Conservation (phyloP, 1,284 basidiomycete species). For the Grifola frondosa region DNA sequence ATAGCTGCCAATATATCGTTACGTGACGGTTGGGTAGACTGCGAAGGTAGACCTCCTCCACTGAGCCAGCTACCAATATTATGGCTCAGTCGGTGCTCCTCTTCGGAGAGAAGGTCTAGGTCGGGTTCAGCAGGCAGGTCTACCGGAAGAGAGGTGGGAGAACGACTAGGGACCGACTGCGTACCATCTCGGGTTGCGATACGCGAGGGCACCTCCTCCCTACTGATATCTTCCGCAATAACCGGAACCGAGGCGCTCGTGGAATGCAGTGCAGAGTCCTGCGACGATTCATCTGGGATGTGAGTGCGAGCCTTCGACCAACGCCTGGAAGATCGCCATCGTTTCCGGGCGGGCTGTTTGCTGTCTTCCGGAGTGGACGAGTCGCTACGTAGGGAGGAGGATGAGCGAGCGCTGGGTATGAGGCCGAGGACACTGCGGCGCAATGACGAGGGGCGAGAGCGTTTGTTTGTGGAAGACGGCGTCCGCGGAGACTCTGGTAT, state of each 20-base stretch:
- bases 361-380: constrained; percentile 9
- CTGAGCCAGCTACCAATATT: constrained; percentile 11
- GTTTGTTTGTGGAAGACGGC: constrained; percentile 11
- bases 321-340: constrained; percentile 41
- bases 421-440: constrained; percentile 24
- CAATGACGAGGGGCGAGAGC: constrained; percentile 16
- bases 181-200: constrained; percentile 4
- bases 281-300: constrained; percentile 8
- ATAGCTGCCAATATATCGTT: not conserved
- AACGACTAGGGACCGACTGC: constrained; percentile 6
- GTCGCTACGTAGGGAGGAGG: constrained; percentile 9
- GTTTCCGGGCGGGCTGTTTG: constrained; percentile 29
- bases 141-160: not conserved
- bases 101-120: not conserved
- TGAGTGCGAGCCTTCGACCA: constrained; percentile 27
- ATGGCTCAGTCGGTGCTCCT: constrained; percentile 1
- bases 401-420: constrained; percentile 17
- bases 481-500: not conserved
- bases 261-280: constrained; percentile 8
- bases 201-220: constrained; percentile 6
- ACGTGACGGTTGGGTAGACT: not conserved
- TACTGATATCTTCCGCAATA: constrained; percentile 9
- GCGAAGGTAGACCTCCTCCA: constrained; percentile 1
- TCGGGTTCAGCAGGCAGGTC: constrained; percentile 1
- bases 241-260: constrained; percentile 1